Percentiles rank a stretch among this genome's conserved stretches.
Evolutionary conservation across 495 filamentous ascomycete genomes (phyloP).

Genomic region (Xylaria intraflava): DNA sequence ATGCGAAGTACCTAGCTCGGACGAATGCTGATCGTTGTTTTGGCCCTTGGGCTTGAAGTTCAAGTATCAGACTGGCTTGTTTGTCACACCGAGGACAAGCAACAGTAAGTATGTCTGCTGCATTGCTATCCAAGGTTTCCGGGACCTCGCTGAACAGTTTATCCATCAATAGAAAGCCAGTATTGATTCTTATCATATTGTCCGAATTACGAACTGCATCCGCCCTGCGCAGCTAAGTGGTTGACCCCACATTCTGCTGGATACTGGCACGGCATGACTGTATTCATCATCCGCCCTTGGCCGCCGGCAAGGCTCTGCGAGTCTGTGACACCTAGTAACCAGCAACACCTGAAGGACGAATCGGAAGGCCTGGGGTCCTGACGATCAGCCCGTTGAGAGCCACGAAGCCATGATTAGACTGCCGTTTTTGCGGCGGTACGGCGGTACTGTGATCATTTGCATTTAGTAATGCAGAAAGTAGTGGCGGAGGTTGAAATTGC

Average conservation of each 20-base stretch:
- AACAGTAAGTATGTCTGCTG: constrained; percentile 1
- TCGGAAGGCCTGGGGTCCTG: constrained; percentile 10
- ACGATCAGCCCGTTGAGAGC: constrained; percentile 2
- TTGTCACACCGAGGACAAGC: constrained; percentile 5
- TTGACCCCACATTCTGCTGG: constrained; percentile 1
- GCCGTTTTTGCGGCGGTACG: not conserved
- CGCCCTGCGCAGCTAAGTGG: constrained; percentile 2
- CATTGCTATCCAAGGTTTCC: constrained; percentile 1
- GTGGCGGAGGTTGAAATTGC: not conserved
- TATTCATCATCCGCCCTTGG: constrained; percentile 3
- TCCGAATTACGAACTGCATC: constrained; percentile 10
- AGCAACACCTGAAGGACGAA: constrained; percentile 3
- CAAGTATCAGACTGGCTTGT: constrained; percentile 7
- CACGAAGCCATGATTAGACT: not conserved
- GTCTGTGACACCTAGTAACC: not conserved
- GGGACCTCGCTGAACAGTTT: constrained; percentile 7
- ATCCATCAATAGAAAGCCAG: constrained; percentile 10
- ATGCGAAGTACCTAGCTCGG: not conserved
- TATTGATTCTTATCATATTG: constrained; percentile 6
- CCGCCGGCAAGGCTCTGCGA: constrained; percentile 4
- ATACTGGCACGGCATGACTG: constrained; percentile 5
- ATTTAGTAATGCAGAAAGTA: constrained; percentile 2
- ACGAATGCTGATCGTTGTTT: constrained; percentile 1
- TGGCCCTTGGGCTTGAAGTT: constrained; percentile 1
- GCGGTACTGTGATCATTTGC: not conserved